These are phyloP conservation scores for Pythium graminicola DNA, from an alignment of 352 stramenopile genomes.

Conservation along the genomic window DNA sequence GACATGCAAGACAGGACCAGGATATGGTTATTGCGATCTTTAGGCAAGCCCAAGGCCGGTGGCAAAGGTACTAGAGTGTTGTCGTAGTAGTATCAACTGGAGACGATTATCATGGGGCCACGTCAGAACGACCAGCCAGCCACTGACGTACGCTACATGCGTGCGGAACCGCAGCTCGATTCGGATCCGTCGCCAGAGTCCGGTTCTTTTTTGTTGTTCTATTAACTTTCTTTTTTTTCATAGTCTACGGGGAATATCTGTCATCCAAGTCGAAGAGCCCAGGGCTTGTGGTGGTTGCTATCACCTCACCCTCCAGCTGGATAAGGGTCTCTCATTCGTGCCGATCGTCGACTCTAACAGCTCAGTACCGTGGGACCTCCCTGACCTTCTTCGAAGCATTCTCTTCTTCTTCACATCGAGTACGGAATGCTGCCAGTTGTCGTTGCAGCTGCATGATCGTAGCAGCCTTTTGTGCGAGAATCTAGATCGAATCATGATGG, in stretches of 20 bases:
- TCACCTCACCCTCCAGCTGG: not conserved
- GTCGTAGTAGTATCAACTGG: too few relatives aligned
- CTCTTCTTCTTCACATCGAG: conserved; percentile 80
- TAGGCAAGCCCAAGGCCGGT: too few relatives aligned
- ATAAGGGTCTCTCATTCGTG: not conserved
- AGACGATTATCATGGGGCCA: too few relatives aligned
- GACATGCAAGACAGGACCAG: too few relatives aligned
- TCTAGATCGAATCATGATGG: too few relatives aligned
- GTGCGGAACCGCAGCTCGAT: not conserved
- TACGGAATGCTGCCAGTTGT: conserved; percentile 79
- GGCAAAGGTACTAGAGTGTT: too few relatives aligned
- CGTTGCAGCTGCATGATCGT: conserved; percentile 81
- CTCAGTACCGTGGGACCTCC: conserved; percentile 20
- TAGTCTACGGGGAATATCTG: not conserved
- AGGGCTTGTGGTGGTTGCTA: not conserved
- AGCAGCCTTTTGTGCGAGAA: conserved; percentile 89
- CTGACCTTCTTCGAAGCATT: conserved; percentile 46
- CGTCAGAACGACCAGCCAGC: too few relatives aligned
- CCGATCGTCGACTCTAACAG: not conserved
- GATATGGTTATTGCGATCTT: too few relatives aligned
- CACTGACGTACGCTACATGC: conserved; percentile 4
- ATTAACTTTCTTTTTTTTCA: conserved; percentile 1
- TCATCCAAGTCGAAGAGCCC: not conserved
- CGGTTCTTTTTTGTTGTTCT: conserved; percentile 3
- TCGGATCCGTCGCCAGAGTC: not conserved